Evolutionary conservation across 1,139 yeast species (phyloP).

Genomic region (Lodderomyces orthopsilosis): DNA sequence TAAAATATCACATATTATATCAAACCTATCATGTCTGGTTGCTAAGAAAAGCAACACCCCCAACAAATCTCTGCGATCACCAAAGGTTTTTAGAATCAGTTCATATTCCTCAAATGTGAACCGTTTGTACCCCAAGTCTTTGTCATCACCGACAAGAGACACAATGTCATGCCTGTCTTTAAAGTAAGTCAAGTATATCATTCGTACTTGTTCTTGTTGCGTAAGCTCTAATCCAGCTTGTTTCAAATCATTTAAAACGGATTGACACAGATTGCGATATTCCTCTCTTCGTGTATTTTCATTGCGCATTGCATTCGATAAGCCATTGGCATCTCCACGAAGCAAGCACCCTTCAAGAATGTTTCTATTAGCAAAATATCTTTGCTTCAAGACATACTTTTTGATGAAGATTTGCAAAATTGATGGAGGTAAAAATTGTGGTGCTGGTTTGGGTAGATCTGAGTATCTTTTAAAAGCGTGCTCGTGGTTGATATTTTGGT

Average conservation of each 20-base stretch:
- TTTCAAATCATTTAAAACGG: constrained; percentile 28
- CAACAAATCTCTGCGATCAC: constrained; percentile 7
- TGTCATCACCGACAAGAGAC: constrained; percentile 4
- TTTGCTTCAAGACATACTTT: constrained; percentile 19
- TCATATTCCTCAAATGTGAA: constrained; percentile 23
- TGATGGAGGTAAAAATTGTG: constrained; percentile 27
- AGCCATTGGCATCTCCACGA: neutral
- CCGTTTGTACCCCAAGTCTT: constrained; percentile 12
- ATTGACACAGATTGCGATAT: constrained; percentile 21
- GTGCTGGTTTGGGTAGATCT: constrained; percentile 34
- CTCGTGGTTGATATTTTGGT: constrained; percentile 23
- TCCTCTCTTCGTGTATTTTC: constrained; percentile 15
- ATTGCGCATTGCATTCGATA: constrained; percentile 2
- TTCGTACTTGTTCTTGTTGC: constrained; percentile 26
- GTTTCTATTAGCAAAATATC: constrained; percentile 7
- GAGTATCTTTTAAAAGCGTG: constrained; percentile 31
- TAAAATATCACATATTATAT: constrained; percentile 17
- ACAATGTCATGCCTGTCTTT: constrained; percentile 25
- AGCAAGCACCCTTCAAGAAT: constrained; percentile 5
- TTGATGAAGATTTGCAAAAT: constrained; percentile 40
- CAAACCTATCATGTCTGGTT: constrained; percentile 20
- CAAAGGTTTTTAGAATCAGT: constrained; percentile 14
- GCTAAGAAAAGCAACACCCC: constrained; percentile 25
- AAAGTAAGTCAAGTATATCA: constrained; percentile 30
- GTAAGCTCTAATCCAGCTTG: constrained; percentile 27